A percentile compares a stretch with the other conserved stretches of the same genome.
phyloP scores from a whole-genome alignment of 176 grass and related monocot species.

The Carex kokanica region DNA sequence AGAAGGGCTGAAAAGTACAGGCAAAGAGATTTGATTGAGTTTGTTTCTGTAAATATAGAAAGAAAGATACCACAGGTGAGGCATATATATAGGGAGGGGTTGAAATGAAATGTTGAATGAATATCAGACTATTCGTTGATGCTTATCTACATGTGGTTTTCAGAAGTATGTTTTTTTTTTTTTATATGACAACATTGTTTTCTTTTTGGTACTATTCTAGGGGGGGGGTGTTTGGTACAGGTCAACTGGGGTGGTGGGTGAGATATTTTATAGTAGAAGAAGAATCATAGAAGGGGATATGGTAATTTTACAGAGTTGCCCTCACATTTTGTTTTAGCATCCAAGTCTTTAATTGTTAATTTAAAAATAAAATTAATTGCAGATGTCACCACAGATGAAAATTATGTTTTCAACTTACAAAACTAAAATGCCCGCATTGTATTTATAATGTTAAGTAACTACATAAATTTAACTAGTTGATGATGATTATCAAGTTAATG shows the following conservation, averaged over 20 bases:
- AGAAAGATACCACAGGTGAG: conserved; percentile 5
- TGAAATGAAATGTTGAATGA: conserved; percentile 11
- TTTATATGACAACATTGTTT: background rate
- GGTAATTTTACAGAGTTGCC: background rate
- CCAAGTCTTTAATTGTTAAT: background rate
- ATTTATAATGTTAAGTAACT: background rate
- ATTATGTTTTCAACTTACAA: background rate
- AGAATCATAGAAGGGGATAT: conserved; percentile 28
- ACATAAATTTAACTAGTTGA: background rate
- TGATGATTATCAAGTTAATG: background rate
- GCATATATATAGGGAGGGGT: conserved; percentile 2
- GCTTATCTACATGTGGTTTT: conserved; percentile 29
- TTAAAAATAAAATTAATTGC: background rate
- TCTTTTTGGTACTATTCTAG: conserved; percentile 8
- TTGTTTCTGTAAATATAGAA: conserved; percentile 24
- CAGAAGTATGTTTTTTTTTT: background rate
- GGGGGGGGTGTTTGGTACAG: conserved; percentile 24
- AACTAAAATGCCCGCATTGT: background rate
- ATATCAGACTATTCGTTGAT: background rate
- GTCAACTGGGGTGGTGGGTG: conserved; percentile 27
- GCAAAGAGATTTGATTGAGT: conserved; percentile 24
- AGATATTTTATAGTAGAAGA: background rate
- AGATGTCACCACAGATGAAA: background rate
- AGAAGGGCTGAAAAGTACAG: background rate
- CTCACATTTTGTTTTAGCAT: background rate